A percentile compares a stretch with the other conserved stretches of the same genome.
These are phyloP conservation scores for Pestalotiopsis sp. DNA, from an alignment of 2,329 filamentous ascomycete species.

Conservation along the genomic window DNA sequence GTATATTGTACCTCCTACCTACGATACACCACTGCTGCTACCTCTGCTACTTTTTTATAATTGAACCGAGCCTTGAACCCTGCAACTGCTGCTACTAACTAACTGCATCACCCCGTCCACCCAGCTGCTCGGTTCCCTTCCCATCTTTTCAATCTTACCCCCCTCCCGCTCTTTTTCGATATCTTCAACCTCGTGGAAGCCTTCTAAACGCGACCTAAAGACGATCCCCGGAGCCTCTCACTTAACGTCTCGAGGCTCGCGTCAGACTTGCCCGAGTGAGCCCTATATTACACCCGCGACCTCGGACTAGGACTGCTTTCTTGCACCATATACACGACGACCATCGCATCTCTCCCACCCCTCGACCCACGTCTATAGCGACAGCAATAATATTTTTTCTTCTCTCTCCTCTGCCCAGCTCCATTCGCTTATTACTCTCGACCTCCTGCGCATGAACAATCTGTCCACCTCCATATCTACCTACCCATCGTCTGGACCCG, in stretches of 20 bases:
- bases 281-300: neutral
- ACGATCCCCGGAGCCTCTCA: neutral
- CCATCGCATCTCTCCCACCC: no score
- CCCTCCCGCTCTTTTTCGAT: conserved; percentile 7
- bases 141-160: neutral
- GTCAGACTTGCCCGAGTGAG: no score
- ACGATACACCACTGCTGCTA: neutral
- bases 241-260: no score
- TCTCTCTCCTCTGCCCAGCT: no score
- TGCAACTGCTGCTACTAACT: neutral
- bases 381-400: no score
- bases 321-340: no score
- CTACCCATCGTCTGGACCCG: no score
- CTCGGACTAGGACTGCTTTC: neutral
- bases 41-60: neutral
- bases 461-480: no score
- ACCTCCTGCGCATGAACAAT: no score
- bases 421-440: no score
- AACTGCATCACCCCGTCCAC: conserved; percentile 13
- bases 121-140: conserved; percentile 11
- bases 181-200: neutral
- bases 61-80: neutral
- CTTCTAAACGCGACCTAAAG: neutral
- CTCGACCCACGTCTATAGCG: no score
- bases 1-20: neutral